Evolutionary conservation across 257 asterid species (phyloP).

Genomic region (Nemophila menziesii): DNA sequence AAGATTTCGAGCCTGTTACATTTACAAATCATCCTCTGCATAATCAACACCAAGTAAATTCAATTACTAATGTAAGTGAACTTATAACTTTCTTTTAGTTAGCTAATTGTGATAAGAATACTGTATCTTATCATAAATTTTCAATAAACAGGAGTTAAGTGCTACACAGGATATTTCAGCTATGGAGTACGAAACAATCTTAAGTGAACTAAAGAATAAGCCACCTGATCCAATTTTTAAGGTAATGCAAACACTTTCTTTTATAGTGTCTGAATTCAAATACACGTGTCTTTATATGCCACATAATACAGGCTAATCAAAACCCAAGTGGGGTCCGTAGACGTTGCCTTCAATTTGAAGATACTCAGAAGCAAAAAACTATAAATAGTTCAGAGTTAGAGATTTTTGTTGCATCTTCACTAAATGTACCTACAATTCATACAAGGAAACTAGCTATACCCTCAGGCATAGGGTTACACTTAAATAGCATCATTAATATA

Average conservation of each 20-base stretch:
- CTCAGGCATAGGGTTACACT: constrained; percentile 64
- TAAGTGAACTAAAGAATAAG: background rate
- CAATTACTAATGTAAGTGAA: constrained; percentile 23
- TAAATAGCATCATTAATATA: constrained; percentile 48
- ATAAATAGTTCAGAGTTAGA: constrained; percentile 19
- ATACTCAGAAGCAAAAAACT: constrained; percentile 23
- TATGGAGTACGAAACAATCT: background rate
- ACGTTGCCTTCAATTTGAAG: constrained; percentile 64
- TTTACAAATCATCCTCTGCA: constrained; percentile 15
- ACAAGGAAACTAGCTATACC: constrained; percentile 29
- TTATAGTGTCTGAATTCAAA: background rate
- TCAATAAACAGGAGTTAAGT: background rate
- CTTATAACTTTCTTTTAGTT: background rate
- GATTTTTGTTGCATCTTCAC: constrained; percentile 19
- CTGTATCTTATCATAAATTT: background rate
- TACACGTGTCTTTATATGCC: background rate
- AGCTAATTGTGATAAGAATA: background rate
- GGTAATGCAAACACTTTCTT: background rate
- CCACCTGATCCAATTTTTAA: background rate
- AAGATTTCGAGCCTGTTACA: constrained; percentile 14
- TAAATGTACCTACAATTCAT: constrained; percentile 21
- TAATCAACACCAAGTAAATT: constrained; percentile 14
- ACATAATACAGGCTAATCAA: constrained; percentile 34
- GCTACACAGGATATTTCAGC: background rate
- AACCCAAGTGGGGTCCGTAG: constrained; percentile 34